Base-by-base conservation (phyloP, 2,329 filamentous ascomycete genomes). In the Trichoderma oligosporum region DNA sequence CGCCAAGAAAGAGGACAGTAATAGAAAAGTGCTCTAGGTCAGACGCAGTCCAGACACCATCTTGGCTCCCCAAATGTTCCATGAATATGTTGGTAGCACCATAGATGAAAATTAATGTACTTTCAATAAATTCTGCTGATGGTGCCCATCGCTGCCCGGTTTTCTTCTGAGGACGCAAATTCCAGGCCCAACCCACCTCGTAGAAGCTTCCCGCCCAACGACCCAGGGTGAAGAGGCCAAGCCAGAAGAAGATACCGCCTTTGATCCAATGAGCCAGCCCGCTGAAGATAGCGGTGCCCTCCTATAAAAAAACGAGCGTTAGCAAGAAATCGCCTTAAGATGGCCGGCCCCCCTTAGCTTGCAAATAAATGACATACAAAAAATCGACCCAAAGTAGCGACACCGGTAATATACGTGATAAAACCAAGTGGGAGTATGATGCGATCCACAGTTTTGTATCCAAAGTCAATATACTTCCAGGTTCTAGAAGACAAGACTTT, bases 171-270 rank as follows among this genome's bases (percentile, higher is more conserved):
- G 91, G 91, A 59, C 88, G 88, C 59, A 92, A 73, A 66, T 97
- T 97, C 93, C 93, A 97, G 0, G 91, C 90, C 93, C 93, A 97
- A 63, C 93, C 93, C 57, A 93, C 81, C 60, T 96, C 89, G 58
- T 88, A 86, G 70, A 96, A 97, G 70, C 88, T 89, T 24, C 93
- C 93, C 67, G 91, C 84, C 88, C 91, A 97, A 56, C 93, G 86
- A 27, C 91, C 91, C 4, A 97, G 79, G 0, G 90, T 96, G 60
- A 97, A 75, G 18, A 96, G 74, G 7, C 93, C 93, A 61, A 95
- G 89, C 86, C 90, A 94, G 75, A 97, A 91, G 77, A 97, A 97
- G 55, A 97, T 88, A 3, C 89, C 89, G 44, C 93, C 93, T 71
- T 97, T 97, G 71, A 97, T 85, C 76, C 90, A 96, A 69, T 97